Base-by-base conservation (phyloP, 2,329 filamentous ascomycete genomes). In the Samsoniella hepiali region DNA sequence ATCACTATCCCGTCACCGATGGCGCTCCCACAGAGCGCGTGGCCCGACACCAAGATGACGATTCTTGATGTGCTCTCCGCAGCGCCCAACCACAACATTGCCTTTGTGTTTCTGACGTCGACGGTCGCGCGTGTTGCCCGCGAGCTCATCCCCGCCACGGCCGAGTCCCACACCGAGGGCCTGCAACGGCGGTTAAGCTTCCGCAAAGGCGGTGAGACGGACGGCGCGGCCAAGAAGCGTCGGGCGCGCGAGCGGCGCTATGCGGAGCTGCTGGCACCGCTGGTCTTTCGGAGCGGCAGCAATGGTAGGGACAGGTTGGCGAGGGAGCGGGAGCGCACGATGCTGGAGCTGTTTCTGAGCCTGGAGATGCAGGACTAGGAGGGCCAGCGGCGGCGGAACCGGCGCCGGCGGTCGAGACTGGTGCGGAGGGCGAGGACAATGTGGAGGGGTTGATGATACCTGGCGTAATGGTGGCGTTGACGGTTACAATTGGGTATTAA, bases 81-180 rank as follows among this genome's bases (percentile, higher is more conserved):
- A 2, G 83, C 86, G 0, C 90, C 92, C 0, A 88, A 89, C 57
- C 90, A 96, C 76, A 95, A 92, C 72, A 93, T 97, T 62, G 90
- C 90, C 0, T 96, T 97, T 71, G 90, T 96, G 2, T 93, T 97
- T 67, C 78, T 97, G 17, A 91, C 89, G 0, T 88, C 91, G 9
- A 93, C 93, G 76, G 81, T 97, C 1, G 77, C 81, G 2, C 79
- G 81, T 4, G 76, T 85, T 1, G 77, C 81, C 1, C 73, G 77
- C 0, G 84, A 87, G 62, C 73, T 87, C 6, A 74, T 73, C 71
- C 47, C 82, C 69, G 31, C 55, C 69, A 80, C 64, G 65, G 71
- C 45, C 55, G 81, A 65, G 66, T 68, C 65, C 51, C 68, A 68
- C 49, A 49, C 67, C 32, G 58, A 72, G 1, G 68, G 77, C 0